Base-by-base conservation (phyloP, 192 early-diverging fungal species). In the Dimargaris cristalligena region DNA sequence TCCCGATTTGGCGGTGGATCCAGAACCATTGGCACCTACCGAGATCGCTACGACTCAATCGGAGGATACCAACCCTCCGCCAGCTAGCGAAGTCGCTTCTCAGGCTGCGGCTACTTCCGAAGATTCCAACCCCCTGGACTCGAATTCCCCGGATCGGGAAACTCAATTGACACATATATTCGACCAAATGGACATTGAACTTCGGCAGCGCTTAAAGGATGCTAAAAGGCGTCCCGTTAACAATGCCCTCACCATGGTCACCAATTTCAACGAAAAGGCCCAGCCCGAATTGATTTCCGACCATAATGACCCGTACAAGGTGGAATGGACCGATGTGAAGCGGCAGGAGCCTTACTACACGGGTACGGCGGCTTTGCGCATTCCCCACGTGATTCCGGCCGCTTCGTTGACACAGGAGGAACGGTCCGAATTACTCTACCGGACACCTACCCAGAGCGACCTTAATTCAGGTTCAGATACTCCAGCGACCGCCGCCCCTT, bases 251-350 rank as follows among this genome's bases (percentile, higher is more conserved):
- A 60, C 75, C 13, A 83, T 88, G 54, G 86, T 90, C 0, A 58
- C 74, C 10, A 77, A 79, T 2, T 92, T 81, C 71, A 94, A 94
- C 58, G 64, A 69, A 14, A 73, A 82, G 35, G 67, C 80, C 16
- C 58, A 51, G 28, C 74, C 80, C 6, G 86, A 89, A 57, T 71
- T 60, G 0, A 90, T 92, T 66, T 71, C 78, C 23, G 89, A 91
- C 66, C 88, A 91, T 63, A 94, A 94, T 64, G 91, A 94, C 61
- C 90, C 90, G 6, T 89, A 87, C 65, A 82, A 84, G 55, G 80
- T 91, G 22, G 91, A 94, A 38, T 94, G 91, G 91, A 81, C 83
- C 0, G 63, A 80, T 0, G 60, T 75, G 0, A 62, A 65, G 26
- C 65, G 70, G 9, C 58, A 66, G n/a, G 74, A 54, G 14, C 76